Base-by-base conservation (phyloP, 495 filamentous ascomycete genomes). In the Copromyces sp. region DNA sequence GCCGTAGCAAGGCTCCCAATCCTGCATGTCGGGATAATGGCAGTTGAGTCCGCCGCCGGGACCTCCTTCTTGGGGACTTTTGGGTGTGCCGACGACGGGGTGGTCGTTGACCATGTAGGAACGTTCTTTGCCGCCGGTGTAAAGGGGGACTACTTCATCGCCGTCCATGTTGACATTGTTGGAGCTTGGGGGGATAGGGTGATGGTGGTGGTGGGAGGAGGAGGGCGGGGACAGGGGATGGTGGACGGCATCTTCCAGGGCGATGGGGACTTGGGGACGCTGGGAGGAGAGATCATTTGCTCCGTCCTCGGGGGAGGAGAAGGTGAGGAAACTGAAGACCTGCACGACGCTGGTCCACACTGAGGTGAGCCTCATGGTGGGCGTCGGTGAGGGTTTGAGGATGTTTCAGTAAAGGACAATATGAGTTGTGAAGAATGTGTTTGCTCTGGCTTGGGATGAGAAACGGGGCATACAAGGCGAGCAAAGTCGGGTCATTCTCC, bases 341-440 rank as follows among this genome's bases (percentile, higher is more conserved):
- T 74, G 70, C 17, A 74, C 73, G 35, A 74, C 71, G 8, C 59
- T 29, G 39, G 70, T 74, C 73, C 73, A 74, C 29, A 74, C 73
- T 17, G 73, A 68, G 20, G 47, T 20, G 41, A 71, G 38, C 73
- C 71, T 74, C 73, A 74, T 74, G 42, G 44, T 72, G 70, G 47
- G 47, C 47, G 42, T 29, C 4, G 35, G 39, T 69, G 24, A 41
- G 17, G n/a, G 70, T 61, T 37, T 38, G 16, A 20, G 11, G 5
- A 1, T 14, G 24, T 29, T 29, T 24, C 9, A 3, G 47, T 29
- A 11, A 24, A 59, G 47, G 47, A 14, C 47, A 14, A 29, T 2
- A 59, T 11, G 4, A 29, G 2, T 9, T 3, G 41, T 44, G 41
- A 44, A 44, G 16, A 14, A 12, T 7, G 2, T 59, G 47, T 29